Evolutionary conservation across 305 asterid species (phyloP).

Genomic region (Petunia hybrid): DNA sequence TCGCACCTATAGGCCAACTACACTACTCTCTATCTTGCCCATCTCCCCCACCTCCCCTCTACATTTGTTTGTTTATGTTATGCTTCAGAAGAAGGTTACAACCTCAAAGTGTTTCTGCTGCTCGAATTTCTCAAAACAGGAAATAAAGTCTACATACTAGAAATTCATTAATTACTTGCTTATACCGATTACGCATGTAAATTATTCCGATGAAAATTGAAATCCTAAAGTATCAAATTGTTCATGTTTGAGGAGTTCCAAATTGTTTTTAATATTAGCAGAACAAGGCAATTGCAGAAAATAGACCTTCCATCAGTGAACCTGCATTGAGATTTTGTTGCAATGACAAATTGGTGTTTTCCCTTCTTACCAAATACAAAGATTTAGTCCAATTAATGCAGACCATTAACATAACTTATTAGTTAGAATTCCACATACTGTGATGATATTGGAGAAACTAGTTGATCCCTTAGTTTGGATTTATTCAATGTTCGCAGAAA

Average conservation of each 20-base stretch:
- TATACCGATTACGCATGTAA: neutral
- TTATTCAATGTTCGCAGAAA: no score
- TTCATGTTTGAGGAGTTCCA: neutral
- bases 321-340: slow-evolving; percentile 1
- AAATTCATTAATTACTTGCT: neutral
- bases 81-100: neutral
- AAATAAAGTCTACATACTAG: neutral
- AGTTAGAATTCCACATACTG: no score
- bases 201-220: neutral
- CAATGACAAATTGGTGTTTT: neutral
- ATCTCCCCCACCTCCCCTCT: neutral
- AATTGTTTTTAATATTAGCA: neutral
- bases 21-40: neutral
- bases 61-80: neutral
- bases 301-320: neutral
- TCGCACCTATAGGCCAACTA: neutral
- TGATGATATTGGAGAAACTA: no score
- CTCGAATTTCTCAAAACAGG: neutral
- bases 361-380: neutral
- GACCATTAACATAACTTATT: no score
- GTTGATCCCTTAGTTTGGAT: no score
- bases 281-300: slow-evolving; percentile 17
- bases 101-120: neutral
- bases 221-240: neutral
- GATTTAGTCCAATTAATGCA: neutral